Percentiles rank a stretch among this genome's conserved stretches.
phyloP scores from a whole-genome alignment of 176 grass and related monocot species.

The Avena insularis region DNA sequence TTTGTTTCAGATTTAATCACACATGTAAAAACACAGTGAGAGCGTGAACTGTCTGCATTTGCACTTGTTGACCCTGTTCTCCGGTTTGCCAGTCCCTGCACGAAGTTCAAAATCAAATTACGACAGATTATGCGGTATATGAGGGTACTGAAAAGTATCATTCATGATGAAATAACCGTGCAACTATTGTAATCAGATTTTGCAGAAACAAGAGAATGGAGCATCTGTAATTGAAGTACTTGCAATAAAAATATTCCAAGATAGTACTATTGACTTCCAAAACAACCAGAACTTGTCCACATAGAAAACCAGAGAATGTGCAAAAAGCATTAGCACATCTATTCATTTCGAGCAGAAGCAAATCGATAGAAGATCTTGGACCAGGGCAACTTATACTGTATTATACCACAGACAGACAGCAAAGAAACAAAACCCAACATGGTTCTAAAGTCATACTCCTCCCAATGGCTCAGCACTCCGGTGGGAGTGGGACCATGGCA shows the following conservation, averaged over 20 bases:
- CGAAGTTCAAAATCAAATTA: conserved; percentile 26
- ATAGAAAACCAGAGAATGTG: not conserved
- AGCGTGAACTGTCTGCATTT: conserved; percentile 93
- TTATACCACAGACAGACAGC: not conserved
- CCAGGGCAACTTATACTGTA: conserved; percentile 2
- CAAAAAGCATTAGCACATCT: not conserved
- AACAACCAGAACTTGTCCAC: conserved; percentile 2
- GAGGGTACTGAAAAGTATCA: conserved; percentile 13
- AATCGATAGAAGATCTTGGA: conserved; percentile 4
- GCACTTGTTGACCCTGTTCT: conserved; percentile 85
- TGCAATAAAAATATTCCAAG: conserved; percentile 2
- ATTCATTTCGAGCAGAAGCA: conserved; percentile 1
- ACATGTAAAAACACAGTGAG: conserved; percentile 97
- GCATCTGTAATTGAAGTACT: conserved; percentile 2
- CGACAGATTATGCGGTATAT: conserved; percentile 4
- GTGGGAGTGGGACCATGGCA: conserved; percentile 1
- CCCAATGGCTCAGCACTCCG: not conserved
- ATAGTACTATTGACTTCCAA: not conserved
- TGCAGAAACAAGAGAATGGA: conserved; percentile 25
- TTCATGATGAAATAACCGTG: conserved; percentile 8
- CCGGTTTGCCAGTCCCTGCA: conserved; percentile 87
- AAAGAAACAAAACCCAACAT: not conserved
- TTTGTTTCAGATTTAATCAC: conserved; percentile 85
- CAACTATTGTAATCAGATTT: not conserved
- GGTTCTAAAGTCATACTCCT: not conserved